Evolutionary conservation across 768 basidiomycete species (phyloP).

Genomic region (Glaciozyma martinii): DNA sequence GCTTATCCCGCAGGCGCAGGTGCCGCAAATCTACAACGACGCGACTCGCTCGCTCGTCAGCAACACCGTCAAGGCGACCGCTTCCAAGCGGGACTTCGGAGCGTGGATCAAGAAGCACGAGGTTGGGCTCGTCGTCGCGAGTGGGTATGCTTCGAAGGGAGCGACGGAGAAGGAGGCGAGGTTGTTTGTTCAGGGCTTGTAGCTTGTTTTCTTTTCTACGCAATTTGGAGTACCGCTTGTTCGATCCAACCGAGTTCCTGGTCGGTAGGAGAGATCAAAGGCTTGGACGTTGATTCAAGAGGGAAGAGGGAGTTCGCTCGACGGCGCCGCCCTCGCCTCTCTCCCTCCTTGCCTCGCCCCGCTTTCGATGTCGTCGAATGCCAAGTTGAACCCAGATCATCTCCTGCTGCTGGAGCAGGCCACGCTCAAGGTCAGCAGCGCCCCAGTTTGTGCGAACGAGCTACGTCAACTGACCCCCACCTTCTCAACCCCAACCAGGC

Average conservation of each 20-base stretch:
- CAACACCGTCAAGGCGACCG: background rate
- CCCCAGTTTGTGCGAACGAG: background rate
- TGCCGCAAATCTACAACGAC: background rate
- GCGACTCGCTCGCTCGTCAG: background rate
- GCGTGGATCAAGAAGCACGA: background rate
- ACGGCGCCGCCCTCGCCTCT: background rate
- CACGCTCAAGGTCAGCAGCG: background rate
- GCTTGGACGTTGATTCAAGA: too few species aligned
- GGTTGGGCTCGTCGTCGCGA: background rate
- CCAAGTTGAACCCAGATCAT: background rate
- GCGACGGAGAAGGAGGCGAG: background rate
- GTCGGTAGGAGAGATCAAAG: too few species aligned
- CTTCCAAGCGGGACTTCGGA: background rate
- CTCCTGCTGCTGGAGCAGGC: slow-evolving; percentile 3
- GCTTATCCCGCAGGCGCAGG: background rate
- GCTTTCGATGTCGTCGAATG: background rate
- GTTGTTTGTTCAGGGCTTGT: background rate
- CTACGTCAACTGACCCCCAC: background rate
- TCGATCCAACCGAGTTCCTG: too few species aligned
- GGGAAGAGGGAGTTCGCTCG: too few species aligned
- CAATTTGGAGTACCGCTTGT: background rate
- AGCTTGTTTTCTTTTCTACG: background rate
- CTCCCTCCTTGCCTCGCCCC: background rate
- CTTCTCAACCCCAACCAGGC: slow-evolving; percentile 48
- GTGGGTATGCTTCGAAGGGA: background rate